Percentiles rank a stretch among this genome's conserved stretches.
phyloP scores from a whole-genome alignment of 2,329 filamentous ascomycete species.

The Meredithiella fracta region DNA sequence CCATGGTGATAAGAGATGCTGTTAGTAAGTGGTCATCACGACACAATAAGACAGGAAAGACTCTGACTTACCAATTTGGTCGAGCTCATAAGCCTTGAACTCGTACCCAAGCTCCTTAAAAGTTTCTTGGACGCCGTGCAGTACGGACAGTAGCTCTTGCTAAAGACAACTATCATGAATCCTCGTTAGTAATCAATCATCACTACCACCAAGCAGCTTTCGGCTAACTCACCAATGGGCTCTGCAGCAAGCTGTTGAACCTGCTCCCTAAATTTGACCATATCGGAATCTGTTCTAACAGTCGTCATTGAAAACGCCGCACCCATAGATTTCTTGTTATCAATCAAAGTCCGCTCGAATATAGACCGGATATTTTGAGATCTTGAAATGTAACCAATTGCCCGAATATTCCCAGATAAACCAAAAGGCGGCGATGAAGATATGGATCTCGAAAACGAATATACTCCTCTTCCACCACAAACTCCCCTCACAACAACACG shows the following conservation, averaged over 20 bases:
- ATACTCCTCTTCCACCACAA: too few species aligned
- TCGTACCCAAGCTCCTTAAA: slow-evolving; percentile 55
- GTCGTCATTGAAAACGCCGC: slow-evolving; percentile 20
- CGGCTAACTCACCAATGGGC: slow-evolving; percentile 14
- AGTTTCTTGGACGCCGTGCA: slow-evolving; percentile 65
- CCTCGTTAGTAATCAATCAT: neutral
- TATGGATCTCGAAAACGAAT: too few species aligned
- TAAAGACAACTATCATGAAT: slow-evolving; percentile 59
- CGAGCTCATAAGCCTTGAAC: slow-evolving; percentile 64
- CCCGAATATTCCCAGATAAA: too few species aligned
- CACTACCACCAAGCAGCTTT: neutral
- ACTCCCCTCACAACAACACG: too few species aligned
- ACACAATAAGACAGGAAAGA: neutral
- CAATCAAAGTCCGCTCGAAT: neutral
- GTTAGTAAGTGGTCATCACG: neutral
- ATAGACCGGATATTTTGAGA: too few species aligned
- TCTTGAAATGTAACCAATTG: too few species aligned
- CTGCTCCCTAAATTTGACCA: slow-evolving; percentile 72
- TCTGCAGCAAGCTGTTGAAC: slow-evolving; percentile 76
- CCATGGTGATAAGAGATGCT: slow-evolving; percentile 2
- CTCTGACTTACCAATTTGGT: slow-evolving; percentile 55
- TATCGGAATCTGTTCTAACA: slow-evolving; percentile 42
- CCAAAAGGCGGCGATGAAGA: too few species aligned
- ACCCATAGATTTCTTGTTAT: slow-evolving; percentile 4
- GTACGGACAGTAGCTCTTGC: slow-evolving; percentile 93